Evolutionary conservation across 2,329 filamentous ascomycete species (phyloP).

Genomic region (Xylariaceae sp.): DNA sequence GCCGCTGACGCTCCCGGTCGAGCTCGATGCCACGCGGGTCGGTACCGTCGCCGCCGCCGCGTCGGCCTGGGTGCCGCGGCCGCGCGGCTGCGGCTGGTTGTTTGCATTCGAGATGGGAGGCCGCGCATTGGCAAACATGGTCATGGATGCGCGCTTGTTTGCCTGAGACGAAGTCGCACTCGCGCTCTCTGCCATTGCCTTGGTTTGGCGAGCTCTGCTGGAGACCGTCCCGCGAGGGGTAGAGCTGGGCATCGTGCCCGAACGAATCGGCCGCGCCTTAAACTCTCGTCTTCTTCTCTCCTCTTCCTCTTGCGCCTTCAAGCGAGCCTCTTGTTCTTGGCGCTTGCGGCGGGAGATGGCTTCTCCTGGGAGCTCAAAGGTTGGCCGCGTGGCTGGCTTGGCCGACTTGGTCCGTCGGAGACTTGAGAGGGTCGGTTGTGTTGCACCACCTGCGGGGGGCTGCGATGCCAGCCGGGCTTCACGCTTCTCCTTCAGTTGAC

Average conservation of each 20-base stretch:
- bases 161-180: conserved; percentile 8
- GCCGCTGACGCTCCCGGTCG: conserved; percentile 34
- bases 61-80: conserved; percentile 15
- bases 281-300: conserved; percentile 54
- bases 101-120: conserved; percentile 23
- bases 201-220: conserved; percentile 48
- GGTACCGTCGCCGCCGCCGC: conserved; percentile 7
- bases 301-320: conserved; percentile 52
- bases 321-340: conserved; percentile 43
- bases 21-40: conserved; percentile 37
- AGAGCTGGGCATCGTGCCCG: conserved; percentile 32
- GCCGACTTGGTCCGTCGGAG: conserved; percentile 40
- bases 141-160: conserved; percentile 22
- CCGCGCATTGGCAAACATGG: conserved; percentile 18
- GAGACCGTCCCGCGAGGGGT: conserved; percentile 49
- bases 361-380: conserved; percentile 58
- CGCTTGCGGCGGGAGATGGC: conserved; percentile 50
- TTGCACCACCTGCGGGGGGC: conserved; percentile 17
- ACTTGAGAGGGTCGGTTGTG: conserved; percentile 24
- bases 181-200: conserved; percentile 23
- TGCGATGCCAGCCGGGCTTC: conserved; percentile 44
- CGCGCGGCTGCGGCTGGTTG: conserved; percentile 21
- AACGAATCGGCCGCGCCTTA: conserved; percentile 51
- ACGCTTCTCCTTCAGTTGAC: conserved; percentile 19
- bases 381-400: conserved; percentile 45